Conservation (phyloP, 768 basidiomycete genomes). For the Chalciporus sphaerocephalus region DNA sequence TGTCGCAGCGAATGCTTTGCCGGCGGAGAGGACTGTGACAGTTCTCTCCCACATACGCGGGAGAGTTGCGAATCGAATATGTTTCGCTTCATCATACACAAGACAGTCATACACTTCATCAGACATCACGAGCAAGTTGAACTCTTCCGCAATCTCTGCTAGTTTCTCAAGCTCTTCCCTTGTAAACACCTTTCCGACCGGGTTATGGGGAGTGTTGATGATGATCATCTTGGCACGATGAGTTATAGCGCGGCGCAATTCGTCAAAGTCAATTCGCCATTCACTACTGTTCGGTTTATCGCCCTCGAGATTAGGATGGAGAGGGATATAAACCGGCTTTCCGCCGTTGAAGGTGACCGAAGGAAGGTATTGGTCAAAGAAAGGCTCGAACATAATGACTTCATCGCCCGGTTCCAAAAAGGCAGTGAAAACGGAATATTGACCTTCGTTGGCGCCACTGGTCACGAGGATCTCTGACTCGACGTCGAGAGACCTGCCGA, state of each 20-base stretch:
- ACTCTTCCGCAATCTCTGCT: slow-evolving; percentile 83
- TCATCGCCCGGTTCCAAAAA: slow-evolving; percentile 92
- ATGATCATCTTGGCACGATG: slow-evolving; percentile 92
- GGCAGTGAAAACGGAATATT: slow-evolving; percentile 90
- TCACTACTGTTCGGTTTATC: slow-evolving; percentile 59
- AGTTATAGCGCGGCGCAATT: slow-evolving; percentile 81
- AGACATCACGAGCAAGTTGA: slow-evolving; percentile 87
- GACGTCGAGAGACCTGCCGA: slow-evolving; percentile 68
- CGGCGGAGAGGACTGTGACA: slow-evolving; percentile 92
- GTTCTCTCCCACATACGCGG: slow-evolving; percentile 99
- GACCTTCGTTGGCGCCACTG: slow-evolving; percentile 98
- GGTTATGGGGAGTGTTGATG: slow-evolving; percentile 96
- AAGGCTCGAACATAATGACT: slow-evolving; percentile 98
- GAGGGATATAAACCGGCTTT: slow-evolving; percentile 87
- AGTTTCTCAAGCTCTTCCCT: slow-evolving; percentile 78
- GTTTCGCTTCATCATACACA: slow-evolving; percentile 82
- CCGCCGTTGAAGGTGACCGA: slow-evolving; percentile 94
- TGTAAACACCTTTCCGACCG: slow-evolving; percentile 96
- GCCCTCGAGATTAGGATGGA: slow-evolving; percentile 73
- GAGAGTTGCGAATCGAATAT: slow-evolving; percentile 88
- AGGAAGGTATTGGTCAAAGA: slow-evolving; percentile 94
- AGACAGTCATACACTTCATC: slow-evolving; percentile 99
- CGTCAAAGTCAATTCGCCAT: slow-evolving; percentile 88
- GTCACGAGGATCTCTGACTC: slow-evolving; percentile 91
- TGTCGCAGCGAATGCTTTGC: slow-evolving; percentile 94